Conservation (phyloP, 2,329 filamentous ascomycete species). For the Cytospora piceae region DNA sequence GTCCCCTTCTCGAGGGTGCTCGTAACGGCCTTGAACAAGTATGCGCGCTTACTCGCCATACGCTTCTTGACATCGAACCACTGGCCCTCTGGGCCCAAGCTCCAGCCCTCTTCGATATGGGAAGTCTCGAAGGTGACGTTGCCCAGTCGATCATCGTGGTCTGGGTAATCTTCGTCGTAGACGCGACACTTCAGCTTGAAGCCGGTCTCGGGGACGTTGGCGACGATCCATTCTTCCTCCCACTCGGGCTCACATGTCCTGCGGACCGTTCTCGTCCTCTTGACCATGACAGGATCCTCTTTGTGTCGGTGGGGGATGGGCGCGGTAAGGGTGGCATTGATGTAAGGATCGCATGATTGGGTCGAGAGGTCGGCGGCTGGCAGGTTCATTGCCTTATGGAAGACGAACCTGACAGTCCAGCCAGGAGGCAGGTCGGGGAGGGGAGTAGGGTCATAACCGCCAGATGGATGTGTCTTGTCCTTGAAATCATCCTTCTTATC, state of each 20-base stretch:
- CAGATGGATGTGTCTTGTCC: constrained; percentile 60
- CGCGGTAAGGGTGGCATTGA: constrained; percentile 75
- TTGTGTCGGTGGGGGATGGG: constrained; percentile 77
- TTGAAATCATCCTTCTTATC: constrained; percentile 45
- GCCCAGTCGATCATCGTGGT: constrained; percentile 85
- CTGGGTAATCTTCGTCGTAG: constrained; percentile 87
- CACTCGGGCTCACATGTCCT: constrained; percentile 75
- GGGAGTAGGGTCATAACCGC: constrained; percentile 80
- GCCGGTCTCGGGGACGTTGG: constrained; percentile 79
- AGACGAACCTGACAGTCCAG: constrained; percentile 83
- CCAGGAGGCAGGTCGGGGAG: constrained; percentile 75
- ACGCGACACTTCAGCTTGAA: constrained; percentile 85
- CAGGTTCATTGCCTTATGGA: constrained; percentile 79
- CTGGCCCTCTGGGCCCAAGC: constrained; percentile 62
- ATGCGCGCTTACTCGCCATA: constrained; percentile 84
- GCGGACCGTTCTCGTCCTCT: constrained; percentile 77
- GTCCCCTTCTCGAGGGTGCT: constrained; percentile 63
- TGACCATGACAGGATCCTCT: constrained; percentile 75
- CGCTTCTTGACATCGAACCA: constrained; percentile 78
- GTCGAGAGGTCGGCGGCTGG: constrained; percentile 80
- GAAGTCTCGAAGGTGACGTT: constrained; percentile 75
- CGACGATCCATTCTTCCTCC: constrained; percentile 86
- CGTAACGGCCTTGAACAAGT: constrained; percentile 70
- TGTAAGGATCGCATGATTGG: constrained; percentile 81
- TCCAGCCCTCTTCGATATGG: constrained; percentile 68